Percentiles rank a stretch among this genome's conserved stretches.
These are phyloP conservation scores for Salix viminalis DNA, from an alignment of 345 rosid species.

Conservation along the genomic window DNA sequence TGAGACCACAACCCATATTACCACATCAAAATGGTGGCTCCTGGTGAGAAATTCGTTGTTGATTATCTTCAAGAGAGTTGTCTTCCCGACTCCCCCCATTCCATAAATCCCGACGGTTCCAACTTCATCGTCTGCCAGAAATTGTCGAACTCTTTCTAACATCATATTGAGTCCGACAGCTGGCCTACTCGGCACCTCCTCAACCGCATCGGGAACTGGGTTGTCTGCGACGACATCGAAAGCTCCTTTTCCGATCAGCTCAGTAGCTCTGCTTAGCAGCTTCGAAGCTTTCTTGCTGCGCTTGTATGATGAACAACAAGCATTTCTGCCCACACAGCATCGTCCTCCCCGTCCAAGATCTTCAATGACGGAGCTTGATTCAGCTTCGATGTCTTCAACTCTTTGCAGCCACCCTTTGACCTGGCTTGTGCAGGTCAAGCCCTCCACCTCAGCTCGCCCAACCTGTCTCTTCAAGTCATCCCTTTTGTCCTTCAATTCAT, in stretches of 20 bases:
- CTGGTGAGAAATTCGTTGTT: constrained; percentile 20
- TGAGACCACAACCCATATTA: constrained; percentile 41
- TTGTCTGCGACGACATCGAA: background rate
- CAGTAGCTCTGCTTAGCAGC: background rate
- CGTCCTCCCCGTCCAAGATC: background rate
- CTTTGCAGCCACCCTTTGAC: constrained; percentile 20
- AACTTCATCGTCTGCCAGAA: constrained; percentile 13
- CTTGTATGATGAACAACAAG: background rate
- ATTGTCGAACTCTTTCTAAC: constrained; percentile 4
- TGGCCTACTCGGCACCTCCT: constrained; percentile 19
- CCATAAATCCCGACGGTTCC: constrained; percentile 22
- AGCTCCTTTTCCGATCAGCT: constrained; percentile 2
- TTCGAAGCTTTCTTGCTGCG: constrained; percentile 16
- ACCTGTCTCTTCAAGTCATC: constrained; percentile 15
- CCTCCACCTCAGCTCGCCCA: constrained; percentile 9
- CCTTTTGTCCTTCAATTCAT: constrained; percentile 16
- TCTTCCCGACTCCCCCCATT: constrained; percentile 27
- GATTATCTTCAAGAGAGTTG: constrained; percentile 17
- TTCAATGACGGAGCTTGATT: constrained; percentile 9
- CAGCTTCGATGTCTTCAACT: constrained; percentile 11
- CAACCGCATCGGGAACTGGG: background rate
- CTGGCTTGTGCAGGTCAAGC: constrained; percentile 10
- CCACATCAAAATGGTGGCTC: constrained; percentile 23
- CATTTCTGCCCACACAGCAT: background rate
- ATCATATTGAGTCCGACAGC: constrained; percentile 16